Percentiles rank a stretch among this genome's conserved stretches.
Evolutionary conservation across 2,329 filamentous ascomycete species (phyloP).

Genomic region (Grosmannia serpens): DNA sequence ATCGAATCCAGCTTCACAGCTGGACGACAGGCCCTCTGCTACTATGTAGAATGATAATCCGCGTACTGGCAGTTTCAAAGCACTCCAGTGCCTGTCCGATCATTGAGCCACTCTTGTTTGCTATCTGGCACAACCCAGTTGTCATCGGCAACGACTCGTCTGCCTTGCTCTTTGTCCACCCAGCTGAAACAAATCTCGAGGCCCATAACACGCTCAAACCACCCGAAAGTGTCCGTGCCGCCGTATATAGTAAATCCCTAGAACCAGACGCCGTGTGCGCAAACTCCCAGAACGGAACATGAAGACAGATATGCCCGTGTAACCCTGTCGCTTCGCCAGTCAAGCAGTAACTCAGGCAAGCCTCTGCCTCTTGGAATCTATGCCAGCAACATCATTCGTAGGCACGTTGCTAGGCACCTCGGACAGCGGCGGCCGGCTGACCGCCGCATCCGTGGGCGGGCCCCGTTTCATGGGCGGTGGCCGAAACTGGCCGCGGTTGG

Average conservation of each 20-base stretch:
- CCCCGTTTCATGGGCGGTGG: slow-evolving; percentile 49
- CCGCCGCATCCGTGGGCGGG: slow-evolving; percentile 14
- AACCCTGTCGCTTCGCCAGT: neutral
- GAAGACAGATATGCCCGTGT: neutral
- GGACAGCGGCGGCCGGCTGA: slow-evolving; percentile 31
- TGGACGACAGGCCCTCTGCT: too few species aligned
- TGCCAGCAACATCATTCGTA: slow-evolving; percentile 15
- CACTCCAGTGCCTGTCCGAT: too few species aligned
- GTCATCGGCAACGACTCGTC: too few species aligned
- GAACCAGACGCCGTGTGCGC: neutral
- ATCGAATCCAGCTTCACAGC: neutral
- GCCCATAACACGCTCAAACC: neutral
- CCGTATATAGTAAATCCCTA: neutral
- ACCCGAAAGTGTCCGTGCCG: too few species aligned
- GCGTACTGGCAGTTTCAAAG: too few species aligned
- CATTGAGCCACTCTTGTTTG: too few species aligned
- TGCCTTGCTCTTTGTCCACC: neutral
- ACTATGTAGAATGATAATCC: too few species aligned
- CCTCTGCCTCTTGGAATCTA: slow-evolving; percentile 43
- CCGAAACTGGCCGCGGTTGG: slow-evolving; percentile 46
- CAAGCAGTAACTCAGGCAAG: slow-evolving; percentile 2
- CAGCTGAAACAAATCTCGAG: too few species aligned
- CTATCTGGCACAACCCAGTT: too few species aligned
- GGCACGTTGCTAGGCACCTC: slow-evolving; percentile 37
- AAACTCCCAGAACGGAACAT: neutral